Evolutionary conservation across 2,329 filamentous ascomycete genomes (phyloP), one percentile per base, ranked within the genome.

Genomic region (Xylariaceae sp.): DNA sequence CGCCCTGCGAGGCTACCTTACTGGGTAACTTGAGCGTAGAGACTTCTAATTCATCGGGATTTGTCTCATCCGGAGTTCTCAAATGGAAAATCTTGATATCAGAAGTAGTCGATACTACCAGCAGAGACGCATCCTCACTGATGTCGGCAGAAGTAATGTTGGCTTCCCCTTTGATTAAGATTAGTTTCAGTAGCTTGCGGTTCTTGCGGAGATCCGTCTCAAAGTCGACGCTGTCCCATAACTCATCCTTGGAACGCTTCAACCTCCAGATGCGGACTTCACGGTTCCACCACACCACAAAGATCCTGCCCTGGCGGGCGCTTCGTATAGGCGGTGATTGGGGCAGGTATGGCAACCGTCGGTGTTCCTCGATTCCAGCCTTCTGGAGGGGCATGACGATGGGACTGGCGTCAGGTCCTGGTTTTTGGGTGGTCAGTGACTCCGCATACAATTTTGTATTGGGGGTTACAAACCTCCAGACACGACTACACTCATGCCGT

Each of bases 261-360:
- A 77, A 51, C 24, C 66, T 74, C 88, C 89, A 98, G 40, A 98
- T 74, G 46, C 83, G 80, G 31, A 96, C 69, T 55, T 93, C 84
- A 36, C 83, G 74, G 44, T 90, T 85, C 87, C 89, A 96, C 84
- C 88, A 96, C 56, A 85, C 86, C 51, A 92, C 75, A 17, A 98
- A 64, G 15, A 95, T 65, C 31, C 92, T 76, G 27, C 80, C 79
- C 26, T 73, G 73, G 2, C 80, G 67, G 3, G 89, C 83, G 45
- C 85, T 89, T 22, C 75, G 66, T 6, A 95, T 58, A 3, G 83
- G 79, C 2, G 84, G 73, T 32, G 75, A 68, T 52, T 94, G 89
- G 3, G 92, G 90, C 11, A 98, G 70, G 52, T 80, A 80, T n/a
- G 89, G 78, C 34, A 98, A 71, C 13, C 77, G 76, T 39, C 88